Conservation (phyloP, 2,329 filamentous ascomycete species). For the Teratosphaeria zuluensis region DNA sequence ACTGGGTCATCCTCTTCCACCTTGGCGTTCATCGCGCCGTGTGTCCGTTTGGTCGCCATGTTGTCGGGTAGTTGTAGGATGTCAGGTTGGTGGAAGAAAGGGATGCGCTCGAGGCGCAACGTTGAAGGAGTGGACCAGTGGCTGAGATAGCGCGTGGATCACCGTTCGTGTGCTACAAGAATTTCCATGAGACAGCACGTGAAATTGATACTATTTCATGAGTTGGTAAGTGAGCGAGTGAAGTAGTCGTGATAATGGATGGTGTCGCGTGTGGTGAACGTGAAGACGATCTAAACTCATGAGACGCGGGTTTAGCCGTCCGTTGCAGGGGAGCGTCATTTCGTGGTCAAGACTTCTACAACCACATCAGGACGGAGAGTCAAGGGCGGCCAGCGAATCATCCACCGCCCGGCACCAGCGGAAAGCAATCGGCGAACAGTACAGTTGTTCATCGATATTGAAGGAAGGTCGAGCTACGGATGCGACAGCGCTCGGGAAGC, state of each 20-base stretch:
- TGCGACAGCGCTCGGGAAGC: background rate
- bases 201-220: background rate
- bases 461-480: background rate
- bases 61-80: background rate
- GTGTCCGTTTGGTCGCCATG: constrained; percentile 83
- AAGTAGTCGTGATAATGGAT: background rate
- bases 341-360: background rate
- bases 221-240: background rate
- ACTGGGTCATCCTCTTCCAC: constrained; percentile 70
- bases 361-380: background rate
- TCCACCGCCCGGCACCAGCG: background rate
- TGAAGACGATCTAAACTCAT: background rate
- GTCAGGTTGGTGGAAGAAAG: background rate
- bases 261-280: background rate
- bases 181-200: background rate
- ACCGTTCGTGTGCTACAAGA: background rate
- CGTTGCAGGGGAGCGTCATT: background rate
- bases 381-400: background rate
- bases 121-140: background rate
- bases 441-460: background rate
- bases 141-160: background rate
- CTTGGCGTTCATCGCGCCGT: constrained; percentile 55
- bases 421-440: background rate
- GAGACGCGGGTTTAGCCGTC: background rate
- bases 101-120: background rate